phyloP scores from a whole-genome alignment of 148 eudicot genomes.

The Vaccinium vitisidaea region DNA sequence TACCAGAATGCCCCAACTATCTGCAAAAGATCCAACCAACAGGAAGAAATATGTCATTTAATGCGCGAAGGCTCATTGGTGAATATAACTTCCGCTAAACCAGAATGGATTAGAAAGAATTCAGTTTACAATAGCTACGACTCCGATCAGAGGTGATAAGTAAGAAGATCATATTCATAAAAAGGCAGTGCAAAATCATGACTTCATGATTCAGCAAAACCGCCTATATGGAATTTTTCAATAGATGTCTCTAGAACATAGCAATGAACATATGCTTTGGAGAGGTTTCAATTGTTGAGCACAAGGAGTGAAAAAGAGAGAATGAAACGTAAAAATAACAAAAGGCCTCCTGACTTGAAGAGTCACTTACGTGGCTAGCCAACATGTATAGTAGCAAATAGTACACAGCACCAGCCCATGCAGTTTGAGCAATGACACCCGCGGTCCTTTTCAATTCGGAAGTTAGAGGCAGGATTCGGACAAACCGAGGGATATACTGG shows the following conservation, averaged over 20 bases:
- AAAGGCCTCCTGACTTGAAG: background rate
- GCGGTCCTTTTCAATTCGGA: constrained; percentile 92
- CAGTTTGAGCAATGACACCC: constrained; percentile 95
- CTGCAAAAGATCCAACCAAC: constrained; percentile 45
- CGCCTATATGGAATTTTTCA: background rate
- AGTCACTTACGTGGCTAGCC: constrained; percentile 85
- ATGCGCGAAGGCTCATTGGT: background rate
- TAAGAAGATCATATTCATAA: background rate
- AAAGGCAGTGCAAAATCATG: background rate
- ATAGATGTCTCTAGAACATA: background rate
- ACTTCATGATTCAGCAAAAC: background rate
- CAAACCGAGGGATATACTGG: constrained; percentile 79
- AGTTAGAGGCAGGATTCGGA: constrained; percentile 69
- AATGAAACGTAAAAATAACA: background rate
- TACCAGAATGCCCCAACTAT: constrained; percentile 96
- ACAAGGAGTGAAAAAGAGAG: constrained; percentile 2
- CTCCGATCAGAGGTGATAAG: constrained; percentile 8
- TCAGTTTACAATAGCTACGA: background rate
- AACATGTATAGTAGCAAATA: constrained; percentile 93
- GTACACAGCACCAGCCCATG: constrained; percentile 97
- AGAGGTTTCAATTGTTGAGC: background rate
- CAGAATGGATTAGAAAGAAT: background rate
- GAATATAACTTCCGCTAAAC: background rate
- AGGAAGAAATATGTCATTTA: background rate
- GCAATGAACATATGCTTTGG: background rate